Conservation (phyloP, 2,329 filamentous ascomycete species). For the Claviceps sp. region DNA sequence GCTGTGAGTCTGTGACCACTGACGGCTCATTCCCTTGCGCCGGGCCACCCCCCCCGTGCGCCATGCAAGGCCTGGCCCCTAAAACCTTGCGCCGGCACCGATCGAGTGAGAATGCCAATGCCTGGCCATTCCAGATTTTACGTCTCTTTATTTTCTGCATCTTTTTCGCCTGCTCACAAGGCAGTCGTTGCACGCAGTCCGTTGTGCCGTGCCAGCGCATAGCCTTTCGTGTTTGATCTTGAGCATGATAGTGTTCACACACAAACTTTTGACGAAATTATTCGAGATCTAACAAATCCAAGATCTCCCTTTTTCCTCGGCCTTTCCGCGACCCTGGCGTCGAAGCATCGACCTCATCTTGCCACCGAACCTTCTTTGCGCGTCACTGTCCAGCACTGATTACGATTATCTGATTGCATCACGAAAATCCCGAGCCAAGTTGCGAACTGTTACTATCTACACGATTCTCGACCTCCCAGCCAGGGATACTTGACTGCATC, state of each 20-base stretch:
- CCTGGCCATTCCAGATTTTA: conserved; percentile 1
- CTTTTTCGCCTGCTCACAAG: neutral
- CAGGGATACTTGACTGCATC: neutral
- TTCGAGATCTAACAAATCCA: neutral
- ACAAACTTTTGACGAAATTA: neutral
- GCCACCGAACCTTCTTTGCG: neutral
- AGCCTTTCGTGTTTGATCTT: neutral
- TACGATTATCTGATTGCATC: neutral
- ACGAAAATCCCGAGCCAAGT: neutral
- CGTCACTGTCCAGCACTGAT: neutral
- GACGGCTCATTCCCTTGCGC: conserved; percentile 1
- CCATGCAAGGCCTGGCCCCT: conserved; percentile 5
- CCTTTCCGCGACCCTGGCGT: conserved; percentile 5
- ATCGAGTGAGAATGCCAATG: conserved; percentile 4
- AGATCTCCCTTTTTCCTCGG: conserved; percentile 3
- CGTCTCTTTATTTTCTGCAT: neutral
- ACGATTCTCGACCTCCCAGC: neutral
- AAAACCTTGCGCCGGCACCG: conserved; percentile 3
- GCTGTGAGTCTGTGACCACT: neutral
- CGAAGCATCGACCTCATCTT: conserved; percentile 3
- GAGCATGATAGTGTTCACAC: neutral
- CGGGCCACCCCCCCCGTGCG: conserved; percentile 3
- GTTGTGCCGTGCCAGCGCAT: neutral
- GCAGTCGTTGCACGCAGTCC: neutral
- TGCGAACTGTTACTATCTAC: neutral